phyloP scores from a whole-genome alignment of 768 basidiomycete genomes.

The Leccinum ochraceum region DNA sequence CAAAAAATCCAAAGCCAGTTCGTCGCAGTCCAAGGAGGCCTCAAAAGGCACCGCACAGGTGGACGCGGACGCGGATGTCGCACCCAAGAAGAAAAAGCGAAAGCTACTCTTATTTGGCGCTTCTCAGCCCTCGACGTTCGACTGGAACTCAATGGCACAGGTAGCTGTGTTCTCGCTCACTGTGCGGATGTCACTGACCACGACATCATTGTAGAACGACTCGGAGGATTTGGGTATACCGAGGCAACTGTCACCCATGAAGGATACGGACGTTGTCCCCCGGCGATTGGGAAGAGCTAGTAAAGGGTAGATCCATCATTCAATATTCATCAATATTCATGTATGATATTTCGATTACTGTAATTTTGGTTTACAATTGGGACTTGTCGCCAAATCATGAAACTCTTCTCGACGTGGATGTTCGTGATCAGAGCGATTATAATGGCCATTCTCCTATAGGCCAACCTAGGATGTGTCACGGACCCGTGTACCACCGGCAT shows the following conservation, averaged over 20 bases:
- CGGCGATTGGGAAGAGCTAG: conserved; percentile 37
- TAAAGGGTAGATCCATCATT: conserved; percentile 16
- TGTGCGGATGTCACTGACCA: conserved; percentile 2
- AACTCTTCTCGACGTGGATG: conserved; percentile 76
- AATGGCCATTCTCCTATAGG: conserved; percentile 57
- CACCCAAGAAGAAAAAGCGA: conserved; percentile 65
- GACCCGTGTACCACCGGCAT: conserved; percentile 47
- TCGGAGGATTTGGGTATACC: conserved; percentile 59
- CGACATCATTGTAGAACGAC: conserved; percentile 26
- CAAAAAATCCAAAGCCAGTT: conserved; percentile 22
- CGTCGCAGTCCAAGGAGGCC: conserved; percentile 15
- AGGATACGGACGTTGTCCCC: conserved; percentile 52
- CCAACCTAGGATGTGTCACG: conserved; percentile 46
- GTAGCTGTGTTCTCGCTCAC: conserved; percentile 27
- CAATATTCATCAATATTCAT: neutral
- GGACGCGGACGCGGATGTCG: conserved; percentile 23
- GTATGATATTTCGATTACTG: neutral
- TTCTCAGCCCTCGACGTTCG: conserved; percentile 41
- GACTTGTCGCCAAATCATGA: conserved; percentile 76
- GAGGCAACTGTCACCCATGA: conserved; percentile 65
- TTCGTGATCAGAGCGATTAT: conserved; percentile 85
- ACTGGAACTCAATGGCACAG: conserved; percentile 46
- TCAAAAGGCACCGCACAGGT: conserved; percentile 17
- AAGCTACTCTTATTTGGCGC: conserved; percentile 64
- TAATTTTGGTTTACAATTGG: neutral